These are phyloP conservation scores for Schizophyllum amplum DNA, from an alignment of 1,284 basidiomycete genomes.

Conservation along the genomic window DNA sequence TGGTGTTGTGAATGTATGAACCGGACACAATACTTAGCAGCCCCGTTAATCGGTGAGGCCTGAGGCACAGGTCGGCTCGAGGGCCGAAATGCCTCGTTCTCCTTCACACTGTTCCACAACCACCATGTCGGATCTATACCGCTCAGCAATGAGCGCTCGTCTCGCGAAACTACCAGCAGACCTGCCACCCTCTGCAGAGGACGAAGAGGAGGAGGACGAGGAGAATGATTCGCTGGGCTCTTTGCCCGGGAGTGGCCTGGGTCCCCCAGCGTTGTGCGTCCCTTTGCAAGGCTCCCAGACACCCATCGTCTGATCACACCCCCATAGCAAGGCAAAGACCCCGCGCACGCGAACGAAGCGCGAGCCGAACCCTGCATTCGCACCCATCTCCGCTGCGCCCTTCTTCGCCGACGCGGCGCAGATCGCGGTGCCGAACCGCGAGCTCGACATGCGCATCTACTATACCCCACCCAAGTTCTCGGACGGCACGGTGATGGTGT, in stretches of 20 bases:
- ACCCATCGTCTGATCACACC: too few relatives aligned
- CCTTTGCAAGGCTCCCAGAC: too few relatives aligned
- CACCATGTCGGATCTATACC: conserved; percentile 60
- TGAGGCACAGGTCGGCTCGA: too few relatives aligned
- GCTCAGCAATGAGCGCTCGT: conserved; percentile 60
- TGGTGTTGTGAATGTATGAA: conserved; percentile 35
- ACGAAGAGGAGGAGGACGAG: conserved; percentile 47
- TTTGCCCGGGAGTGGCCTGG: conserved; percentile 48
- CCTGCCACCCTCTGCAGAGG: conserved; percentile 32
- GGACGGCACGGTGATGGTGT: conserved; percentile 68
- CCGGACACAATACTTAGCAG: too few relatives aligned
- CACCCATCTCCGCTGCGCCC: conserved; percentile 66
- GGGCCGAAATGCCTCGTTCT: too few relatives aligned
- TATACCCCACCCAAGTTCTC: conserved; percentile 27
- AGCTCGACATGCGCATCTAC: conserved; percentile 68
- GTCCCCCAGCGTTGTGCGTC: conserved; percentile 45
- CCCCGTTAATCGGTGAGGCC: too few relatives aligned
- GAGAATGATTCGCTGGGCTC: conserved; percentile 49
- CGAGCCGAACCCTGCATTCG: conserved; percentile 46
- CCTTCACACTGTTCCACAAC: neutral
- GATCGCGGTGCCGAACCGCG: conserved; percentile 53
- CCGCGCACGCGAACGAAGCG: too few relatives aligned
- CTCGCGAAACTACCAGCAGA: conserved; percentile 55
- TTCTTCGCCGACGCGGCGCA: conserved; percentile 76
- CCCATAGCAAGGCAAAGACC: too few relatives aligned